Evolutionary conservation across 2,329 filamentous ascomycete species (phyloP), one percentile per base, ranked within the genome.

Genomic region (Calonectria hawksworthii): DNA sequence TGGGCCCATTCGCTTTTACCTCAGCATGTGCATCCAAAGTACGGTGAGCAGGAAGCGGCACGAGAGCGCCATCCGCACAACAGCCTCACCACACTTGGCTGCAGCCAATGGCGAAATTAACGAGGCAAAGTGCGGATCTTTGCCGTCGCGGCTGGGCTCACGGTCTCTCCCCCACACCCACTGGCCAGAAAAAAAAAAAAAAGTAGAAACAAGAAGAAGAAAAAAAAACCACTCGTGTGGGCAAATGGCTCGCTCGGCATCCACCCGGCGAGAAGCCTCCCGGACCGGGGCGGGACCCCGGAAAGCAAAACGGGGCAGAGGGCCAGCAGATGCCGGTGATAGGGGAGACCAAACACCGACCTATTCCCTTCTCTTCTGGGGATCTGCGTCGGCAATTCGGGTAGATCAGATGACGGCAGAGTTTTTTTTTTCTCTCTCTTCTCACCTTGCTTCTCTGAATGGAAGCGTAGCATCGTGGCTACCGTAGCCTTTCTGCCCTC

Each of bases 201-300:
- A 34, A 61, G 41, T n/a, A 34, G 14, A 65, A 47, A 23, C 8
- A 30, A 30, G 26, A 61, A 5, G 13, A 13, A 56, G n/a, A 30
- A 66, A 47, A 41, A 67, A 51, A 34, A 28, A 70, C 30, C 51
- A 32, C 47, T n/a, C 44, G 52, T 52, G 63, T 47, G 10, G 71
- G 64, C 44, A 73, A 73, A 73, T 69, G 65, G 56, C 65, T 65
- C 71, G 54, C 65, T 56, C 64, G 70, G 70, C 64, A 61, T 34
- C 64, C 63, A 54, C 54, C 44, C 70, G 70, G 70, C 63, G 64
- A 63, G 38, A 34, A 61, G 41, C 4, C 36, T 65, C 56, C 54
- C 56, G 71, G 71, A 28, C 36, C 36, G 56, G 38, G 56, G 38
- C 47, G 70, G 69, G 54, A 44, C 52, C 21, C 70, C 64, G 64